A percentile compares a stretch with the other conserved stretches of the same genome.
phyloP scores from a whole-genome alignment of 257 asterid species.

The Cruciata laevipes region DNA sequence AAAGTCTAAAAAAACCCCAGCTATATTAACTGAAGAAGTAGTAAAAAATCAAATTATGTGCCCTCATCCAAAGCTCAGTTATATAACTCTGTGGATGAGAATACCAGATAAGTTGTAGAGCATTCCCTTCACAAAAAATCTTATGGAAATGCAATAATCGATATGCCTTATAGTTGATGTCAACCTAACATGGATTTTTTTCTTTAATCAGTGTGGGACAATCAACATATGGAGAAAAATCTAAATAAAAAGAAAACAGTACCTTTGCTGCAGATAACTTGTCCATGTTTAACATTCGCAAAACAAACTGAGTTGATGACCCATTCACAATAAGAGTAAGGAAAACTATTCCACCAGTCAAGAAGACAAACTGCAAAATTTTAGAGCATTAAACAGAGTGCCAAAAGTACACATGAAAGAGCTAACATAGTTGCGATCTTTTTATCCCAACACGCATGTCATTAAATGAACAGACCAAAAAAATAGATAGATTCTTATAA shows the following conservation, averaged over 20 bases:
- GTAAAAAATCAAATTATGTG: no score
- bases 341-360: slow-evolving; percentile 95
- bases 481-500: not conserved
- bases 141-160: not conserved
- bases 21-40: not conserved
- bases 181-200: not conserved
- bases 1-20: not conserved
- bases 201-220: no score
- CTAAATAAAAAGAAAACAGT: slow-evolving; percentile 8
- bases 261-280: slow-evolving; percentile 79
- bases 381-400: slow-evolving; percentile 3
- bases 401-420: not conserved
- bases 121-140: no score
- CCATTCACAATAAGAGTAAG: slow-evolving; percentile 92
- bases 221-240: not conserved
- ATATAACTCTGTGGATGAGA: no score
- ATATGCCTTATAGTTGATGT: not conserved
- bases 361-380: slow-evolving; percentile 89
- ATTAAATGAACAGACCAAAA: not conserved
- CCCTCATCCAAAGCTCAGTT: no score
- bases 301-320: slow-evolving; percentile 82
- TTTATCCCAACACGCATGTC: not conserved
- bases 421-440: no score
- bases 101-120: no score
- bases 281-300: slow-evolving; percentile 66